Percentiles rank a stretch among this genome's conserved stretches.
phyloP scores from a whole-genome alignment of 768 basidiomycete species.

The Ramaria sp. region DNA sequence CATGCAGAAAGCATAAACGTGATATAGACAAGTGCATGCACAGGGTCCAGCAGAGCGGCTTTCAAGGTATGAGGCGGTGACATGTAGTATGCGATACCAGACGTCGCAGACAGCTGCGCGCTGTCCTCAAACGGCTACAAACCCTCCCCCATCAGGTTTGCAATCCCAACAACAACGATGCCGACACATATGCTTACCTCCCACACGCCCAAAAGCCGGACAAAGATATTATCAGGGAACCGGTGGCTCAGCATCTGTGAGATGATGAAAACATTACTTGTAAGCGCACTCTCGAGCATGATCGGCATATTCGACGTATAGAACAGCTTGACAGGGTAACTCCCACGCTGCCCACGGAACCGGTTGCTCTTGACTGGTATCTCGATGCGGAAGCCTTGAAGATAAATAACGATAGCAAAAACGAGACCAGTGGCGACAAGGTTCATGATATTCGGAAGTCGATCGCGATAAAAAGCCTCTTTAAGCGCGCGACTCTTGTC shows the following conservation, averaged over 20 bases:
- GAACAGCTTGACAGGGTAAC: constrained; percentile 96
- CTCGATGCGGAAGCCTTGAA: constrained; percentile 98
- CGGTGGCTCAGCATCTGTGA: constrained; percentile 90
- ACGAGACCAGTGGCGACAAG: constrained; percentile 84
- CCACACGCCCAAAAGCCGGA: constrained; percentile 91
- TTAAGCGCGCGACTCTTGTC: constrained; percentile 95
- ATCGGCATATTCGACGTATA: constrained; percentile 99
- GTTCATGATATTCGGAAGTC: constrained; percentile 97
- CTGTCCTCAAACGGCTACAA: constrained; percentile 85
- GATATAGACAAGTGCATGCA: constrained; percentile 88
- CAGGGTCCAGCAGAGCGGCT: constrained; percentile 81
- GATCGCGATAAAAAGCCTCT: constrained; percentile 96
- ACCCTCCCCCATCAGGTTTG: background rate
- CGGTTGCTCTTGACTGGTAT: constrained; percentile 96
- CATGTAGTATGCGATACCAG: constrained; percentile 96
- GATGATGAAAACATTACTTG: constrained; percentile 90
- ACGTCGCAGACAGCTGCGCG: constrained; percentile 79
- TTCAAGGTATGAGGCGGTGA: constrained; percentile 92
- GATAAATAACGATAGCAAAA: constrained; percentile 93
- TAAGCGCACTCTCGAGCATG: constrained; percentile 93
- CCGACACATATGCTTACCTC: constrained; percentile 64
- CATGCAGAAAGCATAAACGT: constrained; percentile 88
- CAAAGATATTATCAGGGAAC: constrained; percentile 87
- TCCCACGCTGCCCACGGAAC: constrained; percentile 92
- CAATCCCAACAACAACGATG: no score